Evolutionary conservation across 1,139 yeast species (phyloP), one percentile per base, ranked within the genome.

Genomic region (Entelexis sorbosivorans): DNA sequence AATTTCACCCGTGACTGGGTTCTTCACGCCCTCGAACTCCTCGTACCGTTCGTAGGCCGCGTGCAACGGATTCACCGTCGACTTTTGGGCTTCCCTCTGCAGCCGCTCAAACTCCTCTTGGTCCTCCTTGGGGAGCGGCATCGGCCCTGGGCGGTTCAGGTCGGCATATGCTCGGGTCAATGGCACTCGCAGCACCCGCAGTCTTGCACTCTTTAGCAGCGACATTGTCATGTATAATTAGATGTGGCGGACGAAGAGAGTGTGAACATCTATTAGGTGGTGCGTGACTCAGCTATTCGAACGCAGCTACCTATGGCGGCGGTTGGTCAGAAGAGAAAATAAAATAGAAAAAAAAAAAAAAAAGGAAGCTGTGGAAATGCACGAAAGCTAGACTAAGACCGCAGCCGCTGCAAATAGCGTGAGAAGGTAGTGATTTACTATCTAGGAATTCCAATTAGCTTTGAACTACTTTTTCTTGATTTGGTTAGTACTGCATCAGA

Each of bases 1-100:
- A 32, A 82, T 73, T 67, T 93, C 99, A 1, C 98, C 98, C 0
- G 97, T 89, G 53, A 73, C 75, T 0, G 99, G 99, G 63, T 91
- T 91, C 34, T 76, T 79, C 55, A 89, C 91, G 1, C 99, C 99
- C 67, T 89, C 96, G 63, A 91, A 91, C 61, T 93, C 99, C 0
- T 96, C 95, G 51, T 87, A 81, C 5, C 88, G 82, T 66, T 82
- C 79, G 65, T 81, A 75, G 59, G 74, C 78, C 56, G 79, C 83
- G 29, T 85, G 82, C 59, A 81, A 76, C 10, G 76, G 66, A 16
- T 74, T 67, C 7, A 54, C 60, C 19, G 55, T 52, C 13, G 70
- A 69, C 50, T 69, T 69, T 16, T 64, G 63, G 1, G 97, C 97
- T 44, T 81, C 75, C 63, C 77, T 79, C 63, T 88, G 95, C 44